Percentiles rank a stretch among this genome's conserved stretches.
These are phyloP conservation scores for Aspergillus pseudotamarii DNA, from an alignment of 2,329 filamentous ascomycete genomes.

Conservation along the genomic window DNA sequence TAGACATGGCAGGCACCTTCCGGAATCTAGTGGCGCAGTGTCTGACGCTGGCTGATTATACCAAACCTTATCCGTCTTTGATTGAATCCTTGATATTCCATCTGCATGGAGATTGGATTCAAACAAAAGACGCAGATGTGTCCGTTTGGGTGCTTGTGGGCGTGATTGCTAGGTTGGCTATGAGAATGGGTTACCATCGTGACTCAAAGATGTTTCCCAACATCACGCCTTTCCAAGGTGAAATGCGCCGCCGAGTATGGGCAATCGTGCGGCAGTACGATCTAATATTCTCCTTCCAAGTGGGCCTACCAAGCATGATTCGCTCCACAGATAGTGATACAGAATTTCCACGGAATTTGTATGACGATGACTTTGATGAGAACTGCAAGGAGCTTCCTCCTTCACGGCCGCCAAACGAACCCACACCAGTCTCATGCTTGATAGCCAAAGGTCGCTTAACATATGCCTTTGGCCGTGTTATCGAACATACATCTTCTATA, in stretches of 20 bases:
- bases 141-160: constrained; percentile 63
- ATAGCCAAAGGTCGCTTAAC: constrained; percentile 49
- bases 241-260: constrained; percentile 57
- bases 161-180: constrained; percentile 63
- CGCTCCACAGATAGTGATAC: constrained; percentile 67
- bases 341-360: constrained; percentile 61
- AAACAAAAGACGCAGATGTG: constrained; percentile 61
- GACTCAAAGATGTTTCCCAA: constrained; percentile 63
- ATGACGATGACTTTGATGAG: constrained; percentile 67
- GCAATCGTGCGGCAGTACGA: constrained; percentile 61
- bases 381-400: constrained; percentile 58
- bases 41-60: constrained; percentile 65
- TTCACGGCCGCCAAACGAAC: constrained; percentile 59
- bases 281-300: constrained; percentile 66
- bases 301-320: constrained; percentile 69
- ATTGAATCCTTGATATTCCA: constrained; percentile 66
- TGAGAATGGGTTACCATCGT: constrained; percentile 68
- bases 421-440: constrained; percentile 58
- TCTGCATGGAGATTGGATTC: constrained; percentile 62
- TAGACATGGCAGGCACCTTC: constrained; percentile 48
- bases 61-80: constrained; percentile 61
- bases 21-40: constrained; percentile 64
- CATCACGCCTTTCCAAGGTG: constrained; percentile 63
- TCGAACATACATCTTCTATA: constrained; percentile 46
- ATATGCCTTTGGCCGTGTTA: constrained; percentile 47